Base-by-base conservation (phyloP, 257 asterid genomes). In the Nicotiana tabacum region DNA sequence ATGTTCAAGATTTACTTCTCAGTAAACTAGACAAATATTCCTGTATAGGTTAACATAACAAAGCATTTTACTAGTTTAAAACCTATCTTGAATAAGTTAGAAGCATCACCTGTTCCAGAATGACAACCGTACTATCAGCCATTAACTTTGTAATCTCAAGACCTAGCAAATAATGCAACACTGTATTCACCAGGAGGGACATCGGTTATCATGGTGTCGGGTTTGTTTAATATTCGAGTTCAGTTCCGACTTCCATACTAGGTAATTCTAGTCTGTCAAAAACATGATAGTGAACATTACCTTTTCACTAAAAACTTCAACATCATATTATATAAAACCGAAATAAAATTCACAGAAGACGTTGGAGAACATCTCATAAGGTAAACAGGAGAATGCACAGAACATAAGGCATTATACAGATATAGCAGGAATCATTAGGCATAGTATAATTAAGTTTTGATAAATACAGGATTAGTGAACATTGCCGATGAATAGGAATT, bases 1-100 rank as follows among this genome's bases (percentile, higher is more conserved):
- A 12, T 79, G 29, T 29, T 76, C 64, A 76, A 76, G 64, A 51
- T 76, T 76, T 27, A 29, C 72, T 39, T 79, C 18, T 79, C 82
- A 61, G 12, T 9, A 0, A 39, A 39, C 39, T 35, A 15, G 29
- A 24, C 30, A 60, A 35, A 7, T 58, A 12, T 78, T 16, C 21
- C 24, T 60, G 53, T 33, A 60, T 56, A 78, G 37, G 57, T 17
- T 43, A 78, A 9, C n/a, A 61, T 0, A 37, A 37, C n/a, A 78
- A 37, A 78, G 57, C 0, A 17, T 46, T 70, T 64, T 79, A 24
- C 53, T 48, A 24, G 27, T 27, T 27, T 12, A 72, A 46, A 72
- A 29, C 9, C 46, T 27, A 21, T 48, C 17, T 70, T 70, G 57
- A 17, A 37, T 69, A 29, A 66, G 17, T 66, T 33, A 69, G 51